phyloP scores from a whole-genome alignment of 805 yeast genomes.

The Blastobotrys mokoenaii region DNA sequence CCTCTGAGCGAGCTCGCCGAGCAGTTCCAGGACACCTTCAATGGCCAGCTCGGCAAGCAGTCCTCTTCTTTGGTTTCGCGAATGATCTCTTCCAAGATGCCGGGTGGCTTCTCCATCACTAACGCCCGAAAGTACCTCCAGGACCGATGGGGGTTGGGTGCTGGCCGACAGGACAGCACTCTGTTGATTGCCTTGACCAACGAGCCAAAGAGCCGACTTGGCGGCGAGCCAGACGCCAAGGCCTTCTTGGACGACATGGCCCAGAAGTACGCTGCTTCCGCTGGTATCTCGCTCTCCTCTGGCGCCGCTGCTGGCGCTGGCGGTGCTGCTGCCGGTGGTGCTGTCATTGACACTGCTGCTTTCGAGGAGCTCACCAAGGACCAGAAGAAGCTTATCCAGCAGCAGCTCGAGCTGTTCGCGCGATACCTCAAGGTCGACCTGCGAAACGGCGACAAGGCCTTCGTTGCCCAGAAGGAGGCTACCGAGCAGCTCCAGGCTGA shows the following conservation, averaged over 20 bases:
- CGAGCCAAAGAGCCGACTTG: constrained; percentile 89
- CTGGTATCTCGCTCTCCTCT: constrained; percentile 68
- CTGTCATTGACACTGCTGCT: constrained; percentile 91
- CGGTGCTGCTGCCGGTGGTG: constrained; percentile 54
- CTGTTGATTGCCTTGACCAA: constrained; percentile 73
- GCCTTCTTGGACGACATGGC: constrained; percentile 75
- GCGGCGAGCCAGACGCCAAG: constrained; percentile 82
- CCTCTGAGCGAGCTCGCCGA: constrained; percentile 95
- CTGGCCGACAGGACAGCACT: constrained; percentile 92
- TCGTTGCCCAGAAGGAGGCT: constrained; percentile 77
- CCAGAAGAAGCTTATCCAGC: constrained; percentile 60
- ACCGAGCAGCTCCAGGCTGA: constrained; percentile 76
- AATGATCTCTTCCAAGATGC: constrained; percentile 94
- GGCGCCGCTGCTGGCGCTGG: constrained; percentile 50
- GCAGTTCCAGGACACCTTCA: constrained; percentile 82
- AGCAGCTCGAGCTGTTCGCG: constrained; percentile 86
- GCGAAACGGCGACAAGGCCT: constrained; percentile 81
- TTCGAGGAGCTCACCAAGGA: constrained; percentile 73
- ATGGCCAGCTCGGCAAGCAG: constrained; percentile 88
- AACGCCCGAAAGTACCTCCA: constrained; percentile 87
- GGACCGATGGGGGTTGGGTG: constrained; percentile 83
- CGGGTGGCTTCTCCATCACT: constrained; percentile 96
- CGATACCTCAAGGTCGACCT: constrained; percentile 90
- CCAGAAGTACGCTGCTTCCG: constrained; percentile 73
- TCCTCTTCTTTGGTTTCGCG: constrained; percentile 83